These are phyloP conservation scores for Termitomyces bulborhizus DNA, from an alignment of 768 basidiomycete genomes.

Conservation along the genomic window DNA sequence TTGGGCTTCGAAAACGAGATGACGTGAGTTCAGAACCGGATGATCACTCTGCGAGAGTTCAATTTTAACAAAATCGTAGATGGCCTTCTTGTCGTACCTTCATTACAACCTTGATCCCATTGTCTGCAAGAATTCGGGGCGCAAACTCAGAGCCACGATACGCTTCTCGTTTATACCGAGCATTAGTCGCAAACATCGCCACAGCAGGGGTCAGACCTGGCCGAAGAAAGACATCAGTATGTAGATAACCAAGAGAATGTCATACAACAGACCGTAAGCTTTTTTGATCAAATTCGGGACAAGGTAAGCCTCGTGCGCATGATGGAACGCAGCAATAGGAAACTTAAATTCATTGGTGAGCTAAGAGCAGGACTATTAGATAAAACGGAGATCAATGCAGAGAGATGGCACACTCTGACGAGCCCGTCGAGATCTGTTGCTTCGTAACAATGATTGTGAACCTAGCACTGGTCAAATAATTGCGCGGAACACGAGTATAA, in stretches of 20 bases:
- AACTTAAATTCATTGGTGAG: conserved; percentile 83
- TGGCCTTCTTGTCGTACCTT: conserved; percentile 40
- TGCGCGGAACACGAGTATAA: not conserved
- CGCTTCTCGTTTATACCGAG: conserved; percentile 73
- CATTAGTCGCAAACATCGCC: conserved; percentile 60
- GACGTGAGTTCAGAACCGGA: conserved; percentile 61
- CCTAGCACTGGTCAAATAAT: conserved; percentile 21
- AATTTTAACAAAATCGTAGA: not conserved
- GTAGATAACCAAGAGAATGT: not conserved
- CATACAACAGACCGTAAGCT: conserved; percentile 45
- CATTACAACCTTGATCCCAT: conserved; percentile 66
- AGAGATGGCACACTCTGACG: conserved; percentile 45
- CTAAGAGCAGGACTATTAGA: conserved; percentile 26
- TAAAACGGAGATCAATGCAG: not conserved
- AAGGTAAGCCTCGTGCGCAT: conserved; percentile 77
- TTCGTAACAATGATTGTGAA: conserved; percentile 51
- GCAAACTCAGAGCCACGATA: conserved; percentile 80
- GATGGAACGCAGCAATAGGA: conserved; percentile 70
- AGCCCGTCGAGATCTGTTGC: conserved; percentile 68
- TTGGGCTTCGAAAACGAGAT: conserved; percentile 78
- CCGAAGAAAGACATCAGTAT: not conserved
- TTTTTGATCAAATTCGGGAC: conserved; percentile 72
- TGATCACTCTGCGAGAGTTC: conserved; percentile 51
- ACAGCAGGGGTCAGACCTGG: conserved; percentile 64
- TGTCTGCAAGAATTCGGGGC: conserved; percentile 62